Conservation (phyloP, 305 asterid genomes). For the Fraxinus greggii region DNA sequence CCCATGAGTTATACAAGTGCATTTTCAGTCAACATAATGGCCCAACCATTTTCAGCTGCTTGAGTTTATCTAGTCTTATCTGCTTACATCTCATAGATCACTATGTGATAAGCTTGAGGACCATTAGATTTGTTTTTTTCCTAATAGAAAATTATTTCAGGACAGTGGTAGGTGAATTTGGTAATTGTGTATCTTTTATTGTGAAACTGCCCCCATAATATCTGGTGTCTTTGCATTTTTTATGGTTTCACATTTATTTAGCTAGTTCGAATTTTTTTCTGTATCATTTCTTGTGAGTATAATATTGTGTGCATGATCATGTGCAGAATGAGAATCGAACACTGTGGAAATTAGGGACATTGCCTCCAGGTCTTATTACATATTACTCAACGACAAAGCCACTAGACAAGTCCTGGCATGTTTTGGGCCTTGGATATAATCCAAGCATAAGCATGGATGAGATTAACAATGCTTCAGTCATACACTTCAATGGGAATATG, state of each 20-base stretch:
- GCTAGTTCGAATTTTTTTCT: background rate
- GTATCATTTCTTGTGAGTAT: background rate
- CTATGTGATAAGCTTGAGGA: background rate
- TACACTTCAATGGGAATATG: constrained; percentile 49
- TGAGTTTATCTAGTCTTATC: background rate
- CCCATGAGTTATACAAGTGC: background rate
- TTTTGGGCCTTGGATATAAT: constrained; percentile 51
- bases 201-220: background rate
- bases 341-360: constrained; percentile 49
- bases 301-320: background rate
- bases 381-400: constrained; percentile 51
- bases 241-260: background rate
- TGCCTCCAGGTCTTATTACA: constrained; percentile 52
- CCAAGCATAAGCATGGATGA: constrained; percentile 47
- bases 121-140: background rate
- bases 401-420: constrained; percentile 50
- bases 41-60: background rate
- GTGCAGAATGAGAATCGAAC: constrained; percentile 45
- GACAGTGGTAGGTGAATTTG: background rate
- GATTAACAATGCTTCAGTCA: constrained; percentile 48
- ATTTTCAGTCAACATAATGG: background rate
- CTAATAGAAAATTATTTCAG: background rate
- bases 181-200: background rate
- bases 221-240: background rate
- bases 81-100: background rate